Base-by-base conservation (phyloP, 139 green algal genomes). In the Chlamydomonas urium region DNA sequence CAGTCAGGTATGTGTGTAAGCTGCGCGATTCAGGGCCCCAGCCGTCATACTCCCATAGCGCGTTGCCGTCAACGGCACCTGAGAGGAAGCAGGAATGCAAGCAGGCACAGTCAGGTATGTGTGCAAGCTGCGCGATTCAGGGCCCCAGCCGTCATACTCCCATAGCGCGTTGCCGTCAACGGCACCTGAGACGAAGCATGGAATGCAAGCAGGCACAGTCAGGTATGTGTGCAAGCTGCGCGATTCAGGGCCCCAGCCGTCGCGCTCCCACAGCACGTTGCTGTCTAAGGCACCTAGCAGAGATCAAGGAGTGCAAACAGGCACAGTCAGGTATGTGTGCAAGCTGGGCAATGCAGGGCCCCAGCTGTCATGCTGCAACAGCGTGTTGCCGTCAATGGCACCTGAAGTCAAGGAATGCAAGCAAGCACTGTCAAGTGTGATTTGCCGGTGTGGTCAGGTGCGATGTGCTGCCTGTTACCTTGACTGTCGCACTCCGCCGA, bases 11-110 rank as follows among this genome's bases (percentile, higher is more conserved):
- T 14, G 42, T 50, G 42, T 50, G 42, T 24, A 50, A 50, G 42
- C 8, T 8, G 10, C 42, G 1, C 38, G 70, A 48, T 85, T 82
- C 60, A 32, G 75, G 75, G 23, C 79, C 69, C 78, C 75, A 85
- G 34, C 87, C 87, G 63, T 92, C 87, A 47, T 75, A 92, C 34
- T 87, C 83, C 83, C 82, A 90, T 28, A 88, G 67, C 3, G 47
- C 73, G 47, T 87, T 81, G 48, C 47, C 66, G 32, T 73, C 47
- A 19, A 32, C n/a, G n/a, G n/a, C n/a, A n/a, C n/a, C n/a, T n/a
- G n/a, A n/a, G 34, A 4, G 19, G 35, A 8, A 28, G 60, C 2
- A 32, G 34, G 8, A 2, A 32, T 4, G n/a, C 5, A 28, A 28
- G 33, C 4, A 42, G 21, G 29, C 28, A 66, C 58, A 66, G 8